Evolutionary conservation across 306 rosid species (phyloP).

Genomic region (Malus fusca): DNA sequence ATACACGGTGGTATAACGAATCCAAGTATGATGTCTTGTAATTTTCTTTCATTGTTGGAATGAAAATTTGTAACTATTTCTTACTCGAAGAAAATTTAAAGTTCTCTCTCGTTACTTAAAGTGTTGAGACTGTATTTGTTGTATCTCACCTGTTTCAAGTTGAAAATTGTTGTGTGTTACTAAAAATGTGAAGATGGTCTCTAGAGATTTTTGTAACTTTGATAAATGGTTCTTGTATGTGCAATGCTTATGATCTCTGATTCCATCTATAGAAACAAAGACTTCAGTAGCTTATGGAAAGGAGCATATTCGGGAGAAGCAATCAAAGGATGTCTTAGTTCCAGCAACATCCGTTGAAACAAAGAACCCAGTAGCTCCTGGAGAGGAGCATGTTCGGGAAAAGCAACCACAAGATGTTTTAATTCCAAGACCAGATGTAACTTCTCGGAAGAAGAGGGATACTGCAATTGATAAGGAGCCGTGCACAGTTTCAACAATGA

Average conservation of each 20-base stretch:
- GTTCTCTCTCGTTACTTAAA: not conserved
- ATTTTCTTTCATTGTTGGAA: not conserved
- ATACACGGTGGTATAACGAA: not conserved
- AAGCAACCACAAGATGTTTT: not conserved
- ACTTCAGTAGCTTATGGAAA: constrained; percentile 16
- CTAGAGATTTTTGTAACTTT: not conserved
- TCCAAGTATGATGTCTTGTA: not conserved
- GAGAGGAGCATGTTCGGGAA: constrained; percentile 3
- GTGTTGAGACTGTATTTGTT: not conserved
- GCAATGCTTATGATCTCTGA: not conserved
- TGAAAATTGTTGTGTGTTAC: not conserved
- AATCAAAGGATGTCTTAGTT: not conserved
- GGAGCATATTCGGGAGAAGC: constrained; percentile 7
- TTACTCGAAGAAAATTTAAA: not conserved
- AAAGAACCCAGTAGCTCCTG: constrained; percentile 14
- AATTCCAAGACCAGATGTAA: constrained; percentile 3
- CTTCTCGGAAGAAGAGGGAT: constrained; percentile 9
- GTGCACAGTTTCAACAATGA: not conserved
- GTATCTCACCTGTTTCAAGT: not conserved
- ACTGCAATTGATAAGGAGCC: not conserved
- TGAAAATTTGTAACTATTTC: not conserved
- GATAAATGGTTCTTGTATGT: not conserved
- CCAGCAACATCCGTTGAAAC: not conserved
- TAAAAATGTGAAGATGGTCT: not conserved
- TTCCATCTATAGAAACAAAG: constrained; percentile 2